Conservation (phyloP, 305 asterid species). For the Petunia hybrid region DNA sequence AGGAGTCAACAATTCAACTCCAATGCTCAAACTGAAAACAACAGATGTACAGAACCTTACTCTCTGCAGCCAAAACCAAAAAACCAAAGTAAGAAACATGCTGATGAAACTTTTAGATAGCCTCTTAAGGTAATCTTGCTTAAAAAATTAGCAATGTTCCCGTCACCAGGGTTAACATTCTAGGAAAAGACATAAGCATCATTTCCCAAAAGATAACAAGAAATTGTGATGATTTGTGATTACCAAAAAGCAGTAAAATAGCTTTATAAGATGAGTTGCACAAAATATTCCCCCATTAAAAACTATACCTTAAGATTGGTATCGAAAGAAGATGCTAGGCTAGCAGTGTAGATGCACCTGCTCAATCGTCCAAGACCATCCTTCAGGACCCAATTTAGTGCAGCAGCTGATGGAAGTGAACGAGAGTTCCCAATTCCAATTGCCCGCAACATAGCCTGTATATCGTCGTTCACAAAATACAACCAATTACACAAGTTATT, state of each 20-base stretch:
- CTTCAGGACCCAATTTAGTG: slow-evolving; percentile 94
- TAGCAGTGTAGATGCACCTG: slow-evolving; percentile 93
- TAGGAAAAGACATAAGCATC: slow-evolving; percentile 9
- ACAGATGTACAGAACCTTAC: slow-evolving; percentile 92
- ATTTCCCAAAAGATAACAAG: slow-evolving; percentile 30
- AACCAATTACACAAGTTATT: slow-evolving; percentile 16
- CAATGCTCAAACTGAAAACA: slow-evolving; percentile 91
- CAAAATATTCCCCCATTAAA: slow-evolving; percentile 22
- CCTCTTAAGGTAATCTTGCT: slow-evolving; percentile 23
- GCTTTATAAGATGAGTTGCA: neutral
- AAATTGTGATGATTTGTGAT: neutral
- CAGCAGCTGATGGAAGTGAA: slow-evolving; percentile 95
- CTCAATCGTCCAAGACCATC: slow-evolving; percentile 96
- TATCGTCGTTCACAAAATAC: neutral
- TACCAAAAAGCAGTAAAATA: slow-evolving; percentile 25
- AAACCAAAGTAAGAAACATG: slow-evolving; percentile 19
- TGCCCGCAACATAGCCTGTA: slow-evolving; percentile 96
- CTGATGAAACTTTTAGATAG: neutral
- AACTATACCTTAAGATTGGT: slow-evolving; percentile 85
- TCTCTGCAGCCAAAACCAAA: slow-evolving; percentile 65
- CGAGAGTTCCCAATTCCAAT: slow-evolving; percentile 88
- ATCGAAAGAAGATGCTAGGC: slow-evolving; percentile 92
- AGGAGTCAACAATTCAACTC: slow-evolving; percentile 92
- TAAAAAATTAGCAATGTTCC: neutral
- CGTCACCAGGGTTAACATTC: neutral